A percentile compares a stretch with the other conserved stretches of the same genome.
phyloP scores from a whole-genome alignment of 257 asterid genomes.

The Petunia secreta region DNA sequence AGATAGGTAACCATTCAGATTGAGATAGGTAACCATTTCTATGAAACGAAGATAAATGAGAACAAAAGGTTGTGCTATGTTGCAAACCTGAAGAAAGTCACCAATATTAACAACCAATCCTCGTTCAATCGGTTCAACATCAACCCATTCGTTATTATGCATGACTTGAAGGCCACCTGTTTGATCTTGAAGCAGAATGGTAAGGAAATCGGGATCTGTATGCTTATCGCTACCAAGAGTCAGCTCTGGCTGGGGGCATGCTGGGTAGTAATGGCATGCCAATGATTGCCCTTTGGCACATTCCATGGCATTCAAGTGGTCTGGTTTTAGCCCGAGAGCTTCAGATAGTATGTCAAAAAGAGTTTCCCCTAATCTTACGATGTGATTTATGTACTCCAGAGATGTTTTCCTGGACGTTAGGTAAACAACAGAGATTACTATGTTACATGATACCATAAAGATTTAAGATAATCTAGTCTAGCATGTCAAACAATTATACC shows the following conservation, averaged over 20 bases:
- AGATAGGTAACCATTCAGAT: conserved; percentile 35
- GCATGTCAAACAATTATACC: too few species aligned
- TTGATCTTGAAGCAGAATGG: conserved; percentile 66
- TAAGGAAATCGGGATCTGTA: conserved; percentile 64
- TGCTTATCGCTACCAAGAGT: conserved; percentile 63
- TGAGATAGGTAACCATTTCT: background rate
- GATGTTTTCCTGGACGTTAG: conserved; percentile 47
- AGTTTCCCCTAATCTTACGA: conserved; percentile 43
- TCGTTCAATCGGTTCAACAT: conserved; percentile 54
- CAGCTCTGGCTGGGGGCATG: conserved; percentile 71
- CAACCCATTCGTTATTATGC: conserved; percentile 51
- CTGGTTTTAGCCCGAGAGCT: conserved; percentile 59
- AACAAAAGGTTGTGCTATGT: background rate
- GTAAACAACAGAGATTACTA: background rate
- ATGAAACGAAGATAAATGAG: background rate
- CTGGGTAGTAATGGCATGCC: conserved; percentile 62
- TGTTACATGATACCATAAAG: background rate
- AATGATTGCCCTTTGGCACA: conserved; percentile 44
- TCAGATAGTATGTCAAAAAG: conserved; percentile 57
- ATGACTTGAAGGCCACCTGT: conserved; percentile 72
- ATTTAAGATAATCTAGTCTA: too few species aligned
- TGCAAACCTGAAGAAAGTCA: conserved; percentile 65
- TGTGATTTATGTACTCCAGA: conserved; percentile 45
- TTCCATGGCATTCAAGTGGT: conserved; percentile 42
- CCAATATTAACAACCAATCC: conserved; percentile 66